Conservation (phyloP, 139 green algal genomes). For the Raphidocelis subcapitata region DNA sequence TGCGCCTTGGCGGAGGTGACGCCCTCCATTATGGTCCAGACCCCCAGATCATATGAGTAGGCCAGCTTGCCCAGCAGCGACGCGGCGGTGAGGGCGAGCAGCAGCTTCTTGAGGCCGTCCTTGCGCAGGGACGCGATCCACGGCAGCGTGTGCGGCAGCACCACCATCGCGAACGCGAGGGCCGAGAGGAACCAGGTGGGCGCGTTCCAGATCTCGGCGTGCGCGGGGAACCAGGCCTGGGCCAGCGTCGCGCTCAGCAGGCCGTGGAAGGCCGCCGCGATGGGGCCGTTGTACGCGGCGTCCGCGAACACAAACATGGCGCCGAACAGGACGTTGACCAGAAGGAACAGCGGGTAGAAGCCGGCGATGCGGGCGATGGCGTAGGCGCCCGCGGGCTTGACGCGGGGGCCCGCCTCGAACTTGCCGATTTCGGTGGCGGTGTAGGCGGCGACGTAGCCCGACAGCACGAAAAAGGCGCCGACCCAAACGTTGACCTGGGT, state of each 20-base stretch:
- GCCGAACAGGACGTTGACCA: slow-evolving; percentile 22
- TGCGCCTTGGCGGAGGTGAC: slow-evolving; percentile 5
- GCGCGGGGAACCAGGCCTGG: slow-evolving; percentile 32
- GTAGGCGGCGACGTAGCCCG: slow-evolving; percentile 27
- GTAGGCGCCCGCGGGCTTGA: slow-evolving; percentile 11
- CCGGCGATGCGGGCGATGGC: slow-evolving; percentile 16
- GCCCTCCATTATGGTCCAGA: slow-evolving; percentile 25
- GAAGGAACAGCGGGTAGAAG: slow-evolving; percentile 26
- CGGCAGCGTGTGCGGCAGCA: slow-evolving; percentile 24
- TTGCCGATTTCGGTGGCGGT: slow-evolving; percentile 32
- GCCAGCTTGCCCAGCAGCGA: slow-evolving; percentile 15
- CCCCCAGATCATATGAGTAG: slow-evolving; percentile 24
- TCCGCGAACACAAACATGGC: slow-evolving; percentile 27
- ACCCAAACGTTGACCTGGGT: slow-evolving; percentile 32
- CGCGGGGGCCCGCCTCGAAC: slow-evolving; percentile 15
- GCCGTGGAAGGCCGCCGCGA: slow-evolving; percentile 6
- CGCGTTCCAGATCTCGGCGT: slow-evolving; percentile 33
- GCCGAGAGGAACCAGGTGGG: slow-evolving; percentile 32
- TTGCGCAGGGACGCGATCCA: slow-evolving; percentile 9
- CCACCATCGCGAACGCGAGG: slow-evolving; percentile 23
- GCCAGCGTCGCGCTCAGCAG: slow-evolving; percentile 11
- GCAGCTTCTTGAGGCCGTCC: slow-evolving; percentile 16
- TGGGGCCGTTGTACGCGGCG: slow-evolving; percentile 17
- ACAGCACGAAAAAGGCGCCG: slow-evolving; percentile 28
- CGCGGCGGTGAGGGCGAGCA: slow-evolving; percentile 3